Evolutionary conservation across 805 yeast genomes (phyloP).

Genomic region (Barnettozyma sp.): DNA sequence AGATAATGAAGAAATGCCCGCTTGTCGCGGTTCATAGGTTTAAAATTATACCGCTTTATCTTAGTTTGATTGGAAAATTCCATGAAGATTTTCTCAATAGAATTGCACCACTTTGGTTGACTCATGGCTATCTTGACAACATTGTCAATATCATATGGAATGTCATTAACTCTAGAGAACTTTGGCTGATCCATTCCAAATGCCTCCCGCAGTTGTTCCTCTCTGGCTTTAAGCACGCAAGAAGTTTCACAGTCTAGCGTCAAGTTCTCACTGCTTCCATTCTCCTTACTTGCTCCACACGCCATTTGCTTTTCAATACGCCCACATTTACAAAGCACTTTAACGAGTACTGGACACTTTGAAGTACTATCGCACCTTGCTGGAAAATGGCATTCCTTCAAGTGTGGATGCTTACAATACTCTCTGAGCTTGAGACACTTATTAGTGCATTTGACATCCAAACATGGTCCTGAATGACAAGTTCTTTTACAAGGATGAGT

Average conservation of each 20-base stretch:
- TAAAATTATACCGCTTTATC: conserved; percentile 47
- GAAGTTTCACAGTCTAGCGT: conserved; percentile 59
- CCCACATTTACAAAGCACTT: conserved; percentile 60
- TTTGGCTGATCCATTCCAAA: conserved; percentile 31
- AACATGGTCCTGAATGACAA: conserved; percentile 61
- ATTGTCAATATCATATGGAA: conserved; percentile 20
- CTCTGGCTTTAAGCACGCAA: conserved; percentile 57
- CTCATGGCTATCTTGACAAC: conserved; percentile 12
- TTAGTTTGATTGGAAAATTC: conserved; percentile 39
- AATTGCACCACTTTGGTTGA: conserved; percentile 63
- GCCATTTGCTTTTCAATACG: conserved; percentile 37
- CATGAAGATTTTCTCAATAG: conserved; percentile 49
- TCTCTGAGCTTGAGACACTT: conserved; percentile 46
- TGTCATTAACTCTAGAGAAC: conserved; percentile 5
- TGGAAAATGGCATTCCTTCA: conserved; percentile 56
- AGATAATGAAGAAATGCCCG: conserved; percentile 65
- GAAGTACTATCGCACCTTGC: conserved; percentile 43
- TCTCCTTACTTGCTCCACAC: conserved; percentile 48
- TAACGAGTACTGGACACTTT: conserved; percentile 46
- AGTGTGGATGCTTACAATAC: conserved; percentile 66
- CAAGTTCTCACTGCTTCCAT: conserved; percentile 29
- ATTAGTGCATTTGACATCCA: conserved; percentile 40
- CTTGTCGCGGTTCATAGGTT: conserved; percentile 66
- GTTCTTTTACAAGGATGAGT: conserved; percentile 43
- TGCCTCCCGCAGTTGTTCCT: conserved; percentile 55